A percentile compares a stretch with the other conserved stretches of the same genome.
phyloP scores from a whole-genome alignment of 139 green algal species.

The Deuterostichococcus epilithicus region DNA sequence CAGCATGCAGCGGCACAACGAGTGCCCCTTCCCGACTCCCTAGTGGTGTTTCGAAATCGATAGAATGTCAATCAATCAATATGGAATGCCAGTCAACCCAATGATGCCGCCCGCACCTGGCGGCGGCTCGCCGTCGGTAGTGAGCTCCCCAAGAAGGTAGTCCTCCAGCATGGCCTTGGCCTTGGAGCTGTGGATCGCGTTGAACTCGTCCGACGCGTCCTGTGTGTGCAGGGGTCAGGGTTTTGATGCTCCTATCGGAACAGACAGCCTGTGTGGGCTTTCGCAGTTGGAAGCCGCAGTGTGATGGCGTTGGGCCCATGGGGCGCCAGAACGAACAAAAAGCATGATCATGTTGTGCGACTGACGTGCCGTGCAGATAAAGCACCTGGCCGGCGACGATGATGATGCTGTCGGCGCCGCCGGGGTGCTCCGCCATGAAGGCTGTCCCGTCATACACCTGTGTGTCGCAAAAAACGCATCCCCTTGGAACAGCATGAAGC shows the following conservation, averaged over 20 bases:
- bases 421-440: constrained; percentile 92
- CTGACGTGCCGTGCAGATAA: not conserved
- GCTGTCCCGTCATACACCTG: constrained; percentile 83
- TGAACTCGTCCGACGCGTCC: constrained; percentile 86
- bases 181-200: constrained; percentile 82
- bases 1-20: too few relatives aligned
- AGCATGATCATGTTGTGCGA: too few relatives aligned
- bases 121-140: not conserved
- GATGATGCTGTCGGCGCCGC: constrained; percentile 82
- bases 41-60: too few relatives aligned
- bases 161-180: constrained; percentile 79
- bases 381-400: constrained; percentile 47
- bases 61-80: too few relatives aligned
- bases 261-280: not conserved
- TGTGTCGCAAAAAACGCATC: too few relatives aligned
- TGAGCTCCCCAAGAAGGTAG: constrained; percentile 78
- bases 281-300: too few relatives aligned
- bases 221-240: not conserved
- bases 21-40: too few relatives aligned
- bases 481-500: too few relatives aligned
- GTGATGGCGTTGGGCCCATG: not conserved
- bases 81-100: too few relatives aligned
- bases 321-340: too few relatives aligned
- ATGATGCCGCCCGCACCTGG: not conserved
- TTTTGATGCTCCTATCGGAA: not conserved